phyloP scores from a whole-genome alignment of 1,139 yeast species.

The Kurtzmaniella quercitrusa region DNA sequence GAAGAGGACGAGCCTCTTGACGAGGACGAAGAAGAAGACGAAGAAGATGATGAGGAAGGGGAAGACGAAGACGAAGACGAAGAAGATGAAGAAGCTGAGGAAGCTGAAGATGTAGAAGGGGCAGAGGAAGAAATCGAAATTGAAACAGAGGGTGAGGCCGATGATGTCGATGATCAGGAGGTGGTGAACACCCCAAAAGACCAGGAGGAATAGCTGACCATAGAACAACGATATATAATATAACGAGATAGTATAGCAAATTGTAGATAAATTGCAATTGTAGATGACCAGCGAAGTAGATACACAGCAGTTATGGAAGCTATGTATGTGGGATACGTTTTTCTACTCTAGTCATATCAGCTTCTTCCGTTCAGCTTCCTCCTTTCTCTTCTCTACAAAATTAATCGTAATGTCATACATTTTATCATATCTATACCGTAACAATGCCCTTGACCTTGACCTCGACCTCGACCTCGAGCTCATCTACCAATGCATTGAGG shows the following conservation, averaged over 20 bases:
- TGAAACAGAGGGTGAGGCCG: conserved; percentile 4
- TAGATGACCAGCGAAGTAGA: too few species aligned
- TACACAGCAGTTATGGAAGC: too few species aligned
- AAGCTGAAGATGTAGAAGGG: conserved; percentile 7
- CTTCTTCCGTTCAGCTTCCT: too few species aligned
- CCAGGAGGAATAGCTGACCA: conserved; percentile 2
- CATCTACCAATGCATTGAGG: conserved; percentile 24
- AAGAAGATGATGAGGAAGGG: conserved; percentile 49
- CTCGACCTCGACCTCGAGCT: too few species aligned
- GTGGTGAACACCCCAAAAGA: conserved; percentile 15
- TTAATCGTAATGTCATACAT: background rate
- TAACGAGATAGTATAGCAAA: background rate
- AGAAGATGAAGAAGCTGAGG: conserved; percentile 24
- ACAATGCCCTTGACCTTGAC: too few species aligned
- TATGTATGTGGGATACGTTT: too few species aligned
- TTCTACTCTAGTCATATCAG: too few species aligned
- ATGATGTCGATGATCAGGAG: conserved; percentile 6
- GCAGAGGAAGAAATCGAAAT: conserved; percentile 8
- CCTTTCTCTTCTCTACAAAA: background rate
- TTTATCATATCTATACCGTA: background rate
- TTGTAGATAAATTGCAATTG: background rate
- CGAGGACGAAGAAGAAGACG: conserved; percentile 58
- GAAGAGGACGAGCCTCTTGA: conserved; percentile 54
- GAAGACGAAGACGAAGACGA: conserved; percentile 36
- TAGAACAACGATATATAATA: conserved; percentile 3